Evolutionary conservation across 2,329 filamentous ascomycete species (phyloP).

Genomic region (Penicillium sp.): DNA sequence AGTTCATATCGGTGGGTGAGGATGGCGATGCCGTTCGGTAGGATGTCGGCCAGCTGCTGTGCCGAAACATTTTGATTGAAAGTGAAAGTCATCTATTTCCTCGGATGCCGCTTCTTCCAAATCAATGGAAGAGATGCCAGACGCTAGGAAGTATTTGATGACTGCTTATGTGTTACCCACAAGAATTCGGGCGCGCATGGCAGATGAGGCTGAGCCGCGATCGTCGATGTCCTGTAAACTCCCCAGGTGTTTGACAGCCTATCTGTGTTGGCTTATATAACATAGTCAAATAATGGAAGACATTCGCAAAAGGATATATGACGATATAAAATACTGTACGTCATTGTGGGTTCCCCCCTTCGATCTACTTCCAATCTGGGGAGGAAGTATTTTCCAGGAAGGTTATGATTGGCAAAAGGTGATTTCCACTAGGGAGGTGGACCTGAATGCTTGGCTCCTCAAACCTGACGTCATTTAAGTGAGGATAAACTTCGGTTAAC

Average conservation of each 20-base stretch:
- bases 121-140: neutral
- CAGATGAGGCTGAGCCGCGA: neutral
- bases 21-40: slow-evolving; percentile 25
- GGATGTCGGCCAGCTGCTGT: slow-evolving; percentile 28
- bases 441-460: neutral
- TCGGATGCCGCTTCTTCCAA: neutral
- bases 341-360: slow-evolving; percentile 6
- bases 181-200: neutral
- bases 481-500: neutral
- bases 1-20: slow-evolving; percentile 18
- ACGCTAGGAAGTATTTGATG: neutral
- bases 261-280: neutral
- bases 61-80: slow-evolving; percentile 15
- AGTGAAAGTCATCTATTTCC: slow-evolving; percentile 1
- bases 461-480: neutral
- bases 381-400: neutral
- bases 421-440: neutral
- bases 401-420: neutral
- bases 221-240: neutral
- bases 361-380: neutral
- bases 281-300: neutral
- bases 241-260: too few species aligned
- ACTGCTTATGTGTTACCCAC: neutral
- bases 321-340: neutral
- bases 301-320: neutral